Evolutionary conservation across 305 asterid species (phyloP).

Genomic region (Fraxinus platypoda): DNA sequence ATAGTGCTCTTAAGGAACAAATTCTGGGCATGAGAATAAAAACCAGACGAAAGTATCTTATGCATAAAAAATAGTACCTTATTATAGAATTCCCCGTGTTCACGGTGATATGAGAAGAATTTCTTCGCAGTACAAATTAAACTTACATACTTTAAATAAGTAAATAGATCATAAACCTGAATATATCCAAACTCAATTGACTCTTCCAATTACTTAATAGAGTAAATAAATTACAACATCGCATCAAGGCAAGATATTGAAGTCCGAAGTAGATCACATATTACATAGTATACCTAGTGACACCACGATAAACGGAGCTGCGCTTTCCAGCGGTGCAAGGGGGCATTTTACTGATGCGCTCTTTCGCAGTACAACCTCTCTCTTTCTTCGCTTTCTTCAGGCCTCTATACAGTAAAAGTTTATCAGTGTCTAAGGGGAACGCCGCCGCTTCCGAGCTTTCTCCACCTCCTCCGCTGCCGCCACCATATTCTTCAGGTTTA

Average conservation of each 20-base stretch:
- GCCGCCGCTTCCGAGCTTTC: conserved; percentile 38
- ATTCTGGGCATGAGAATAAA: not conserved
- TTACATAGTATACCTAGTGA: conserved; percentile 63
- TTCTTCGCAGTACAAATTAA: not conserved
- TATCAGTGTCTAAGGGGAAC: conserved; percentile 42
- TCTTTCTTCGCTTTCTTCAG: conserved; percentile 90
- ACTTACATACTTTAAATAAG: not conserved
- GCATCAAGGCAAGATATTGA: not conserved
- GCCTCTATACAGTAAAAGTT: conserved; percentile 63
- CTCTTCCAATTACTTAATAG: not conserved
- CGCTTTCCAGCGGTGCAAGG: conserved; percentile 99
- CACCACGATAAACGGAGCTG: conserved; percentile 95
- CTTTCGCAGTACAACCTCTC: conserved; percentile 93
- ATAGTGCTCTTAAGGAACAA: conserved; percentile 1
- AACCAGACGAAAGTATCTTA: conserved; percentile 5
- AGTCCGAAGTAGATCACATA: not conserved
- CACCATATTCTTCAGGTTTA: conserved; percentile 45
- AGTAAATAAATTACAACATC: not conserved
- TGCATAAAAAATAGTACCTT: conserved; percentile 19
- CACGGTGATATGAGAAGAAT: not conserved
- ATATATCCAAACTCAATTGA: not conserved
- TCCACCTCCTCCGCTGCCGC: conserved; percentile 36
- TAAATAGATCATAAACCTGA: not conserved
- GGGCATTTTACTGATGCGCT: conserved; percentile 97
- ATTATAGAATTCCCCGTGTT: not conserved